These are phyloP conservation scores for Microbotryum lychnidis-dioicae DNA, from an alignment of 1,284 basidiomycete species.

Conservation along the genomic window DNA sequence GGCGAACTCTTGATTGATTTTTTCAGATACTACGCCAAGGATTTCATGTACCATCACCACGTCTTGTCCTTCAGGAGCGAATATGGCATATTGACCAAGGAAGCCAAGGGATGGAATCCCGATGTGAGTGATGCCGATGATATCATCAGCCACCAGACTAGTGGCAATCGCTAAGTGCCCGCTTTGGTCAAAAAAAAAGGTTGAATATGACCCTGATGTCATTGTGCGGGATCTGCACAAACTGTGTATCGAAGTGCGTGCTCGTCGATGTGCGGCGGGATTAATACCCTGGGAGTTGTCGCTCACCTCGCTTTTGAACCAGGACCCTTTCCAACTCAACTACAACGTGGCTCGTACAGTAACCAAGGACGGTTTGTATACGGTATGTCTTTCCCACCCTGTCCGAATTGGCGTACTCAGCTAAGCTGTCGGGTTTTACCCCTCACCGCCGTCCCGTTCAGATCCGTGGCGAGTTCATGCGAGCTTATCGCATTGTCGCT, in stretches of 20 bases:
- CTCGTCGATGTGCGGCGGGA: constrained; percentile 4
- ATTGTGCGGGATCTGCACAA: constrained; percentile 82
- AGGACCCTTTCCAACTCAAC: constrained; percentile 93
- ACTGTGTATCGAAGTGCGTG: constrained; percentile 77
- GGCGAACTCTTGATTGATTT: constrained; percentile 97
- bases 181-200: constrained; percentile 4
- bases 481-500: constrained; percentile 59
- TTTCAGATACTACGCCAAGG: constrained; percentile 90
- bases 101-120: constrained; percentile 84
- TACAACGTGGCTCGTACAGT: constrained; percentile 96
- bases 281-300: constrained; percentile 11
- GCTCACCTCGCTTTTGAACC: constrained; percentile 2
- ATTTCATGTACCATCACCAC: constrained; percentile 83
- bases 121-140: constrained; percentile 53
- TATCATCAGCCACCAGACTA: background rate
- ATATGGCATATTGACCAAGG: constrained; percentile 73
- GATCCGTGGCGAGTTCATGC: constrained; percentile 98
- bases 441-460: constrained; percentile 38
- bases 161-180: background rate
- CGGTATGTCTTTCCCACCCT: constrained; percentile 48
- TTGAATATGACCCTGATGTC: constrained; percentile 46
- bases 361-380: constrained; percentile 90
- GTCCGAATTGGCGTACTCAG: background rate
- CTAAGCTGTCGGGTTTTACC: constrained; percentile 4
- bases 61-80: constrained; percentile 79